Evolutionary conservation across 768 basidiomycete genomes (phyloP), one percentile per base, ranked within the genome.

Genomic region (Lentinus brumalis): DNA sequence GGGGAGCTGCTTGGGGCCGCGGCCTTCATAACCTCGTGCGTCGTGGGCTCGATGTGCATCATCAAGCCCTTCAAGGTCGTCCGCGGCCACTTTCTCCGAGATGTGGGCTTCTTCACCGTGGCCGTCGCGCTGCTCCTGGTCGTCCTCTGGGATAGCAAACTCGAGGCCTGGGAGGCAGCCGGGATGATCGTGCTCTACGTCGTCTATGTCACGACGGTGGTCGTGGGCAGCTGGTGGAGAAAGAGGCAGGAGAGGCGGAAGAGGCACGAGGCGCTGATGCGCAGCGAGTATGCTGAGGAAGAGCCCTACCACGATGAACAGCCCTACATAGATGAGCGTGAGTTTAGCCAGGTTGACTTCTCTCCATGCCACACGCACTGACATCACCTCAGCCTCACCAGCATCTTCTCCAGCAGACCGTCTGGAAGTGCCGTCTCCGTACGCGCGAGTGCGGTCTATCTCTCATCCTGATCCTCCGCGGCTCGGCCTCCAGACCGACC

Each of bases 31-130:
- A 88, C 93, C 21, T 94, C 94, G 2, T 94, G 95, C 68, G 97
- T 99, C 26, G 96, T 94, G 12, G 97, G 97, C 8, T 89, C 91
- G n/a, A 96, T 99, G 89, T 95, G 93, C 67, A 87, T 98, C 74
- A 94, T 98, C 75, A 91, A 90, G 59, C 96, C 96, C 0, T 99
- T 99, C 76, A 83, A 85, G 66, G 94, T 98, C 31, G 79, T 88
- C 38, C 85, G 80, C 0, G 77, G 80, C 16, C 88, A 92, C 0
- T 99, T 98, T 77, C 75, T 98, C 11, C 89, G 97, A 41, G 97
- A 99, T 73, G 91, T 96, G 35, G 88, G 92, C 5, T 98, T 98
- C 81, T 98, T 98, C 76, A 86, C 91, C n/a, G 67, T 84, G 10
- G 90, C 96, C 0, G 86, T 98, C 44, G 56, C 75, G n/a, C 66